Conservation (phyloP, 2,329 filamentous ascomycete species). For the Ascocoryne sarcoides region DNA sequence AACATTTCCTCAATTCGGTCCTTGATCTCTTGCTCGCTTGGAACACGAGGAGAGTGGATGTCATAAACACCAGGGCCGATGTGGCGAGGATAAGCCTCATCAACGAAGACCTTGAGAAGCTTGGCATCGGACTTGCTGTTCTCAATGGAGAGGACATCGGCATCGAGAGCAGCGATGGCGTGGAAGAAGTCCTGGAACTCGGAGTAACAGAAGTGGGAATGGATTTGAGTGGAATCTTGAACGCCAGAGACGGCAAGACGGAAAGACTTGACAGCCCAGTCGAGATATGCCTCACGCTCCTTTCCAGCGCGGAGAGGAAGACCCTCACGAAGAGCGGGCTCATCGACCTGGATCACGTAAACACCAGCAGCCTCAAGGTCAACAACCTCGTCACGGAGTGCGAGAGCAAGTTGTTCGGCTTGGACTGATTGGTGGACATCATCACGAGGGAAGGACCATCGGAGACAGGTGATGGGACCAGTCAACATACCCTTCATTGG, state of each 20-base stretch:
- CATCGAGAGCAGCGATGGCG: constrained; percentile 94
- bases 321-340: constrained; percentile 98
- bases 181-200: constrained; percentile 99
- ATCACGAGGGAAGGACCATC: constrained; percentile 99
- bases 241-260: constrained; percentile 90
- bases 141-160: constrained; percentile 97
- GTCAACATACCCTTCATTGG: constrained; percentile 99
- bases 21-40: constrained; percentile 96
- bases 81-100: constrained; percentile 94
- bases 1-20: constrained; percentile 98
- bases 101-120: constrained; percentile 96
- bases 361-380: constrained; percentile 96
- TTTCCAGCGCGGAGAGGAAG: constrained; percentile 88
- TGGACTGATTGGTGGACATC: constrained; percentile 99
- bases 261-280: constrained; percentile 98
- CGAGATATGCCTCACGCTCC: constrained; percentile 93
- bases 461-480: constrained; percentile 94
- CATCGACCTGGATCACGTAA: constrained; percentile 97
- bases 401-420: constrained; percentile 96
- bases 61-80: constrained; percentile 99
- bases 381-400: constrained; percentile 95
- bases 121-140: constrained; percentile 99
- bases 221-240: constrained; percentile 93
- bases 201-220: constrained; percentile 99
- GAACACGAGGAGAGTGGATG: constrained; percentile 98